A percentile compares a stretch with the other conserved stretches of the same genome.
phyloP scores from a whole-genome alignment of 352 stramenopile species.

The Chrysophaeum taylorii region DNA sequence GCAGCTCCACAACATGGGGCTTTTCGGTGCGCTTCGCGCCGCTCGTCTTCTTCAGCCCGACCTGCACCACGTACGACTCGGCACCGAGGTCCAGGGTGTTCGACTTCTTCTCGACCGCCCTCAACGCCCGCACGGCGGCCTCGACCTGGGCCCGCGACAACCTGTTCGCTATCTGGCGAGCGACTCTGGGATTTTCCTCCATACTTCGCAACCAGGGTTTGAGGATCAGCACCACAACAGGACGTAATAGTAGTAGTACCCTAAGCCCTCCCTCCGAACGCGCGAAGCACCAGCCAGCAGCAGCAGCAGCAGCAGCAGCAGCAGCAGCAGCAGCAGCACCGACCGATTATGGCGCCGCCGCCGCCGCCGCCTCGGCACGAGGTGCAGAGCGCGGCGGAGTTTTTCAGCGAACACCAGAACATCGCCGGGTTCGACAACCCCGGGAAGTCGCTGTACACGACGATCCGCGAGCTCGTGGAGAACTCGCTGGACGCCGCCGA shows the following conservation, averaged over 20 bases:
- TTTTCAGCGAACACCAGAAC: constrained; percentile 74
- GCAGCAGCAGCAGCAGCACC: neutral
- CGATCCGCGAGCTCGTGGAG: constrained; percentile 66
- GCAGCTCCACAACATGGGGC: constrained; percentile 24
- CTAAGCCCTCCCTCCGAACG: too few relatives aligned
- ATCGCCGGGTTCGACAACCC: constrained; percentile 77
- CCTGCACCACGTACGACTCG: constrained; percentile 24
- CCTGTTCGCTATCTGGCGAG: neutral
- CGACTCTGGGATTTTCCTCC: neutral
- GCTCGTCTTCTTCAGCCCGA: constrained; percentile 29
- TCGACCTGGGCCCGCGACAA: neutral
- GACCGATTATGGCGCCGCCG: neutral
- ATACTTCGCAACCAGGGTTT: too few relatives aligned
- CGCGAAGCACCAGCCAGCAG: too few relatives aligned
- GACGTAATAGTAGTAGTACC: too few relatives aligned
- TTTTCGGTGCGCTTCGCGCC: constrained; percentile 20
- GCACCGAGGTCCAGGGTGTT: constrained; percentile 7
- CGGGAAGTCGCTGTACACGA: constrained; percentile 50
- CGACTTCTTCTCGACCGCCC: neutral
- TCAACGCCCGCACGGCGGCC: neutral
- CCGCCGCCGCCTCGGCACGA: constrained; percentile 17
- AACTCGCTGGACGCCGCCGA: constrained; percentile 44
- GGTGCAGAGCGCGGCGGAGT: constrained; percentile 52
- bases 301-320: too few relatives aligned
- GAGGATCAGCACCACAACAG: too few relatives aligned